Conservation (phyloP, 495 filamentous ascomycete genomes). For the Xylaria venustula region DNA sequence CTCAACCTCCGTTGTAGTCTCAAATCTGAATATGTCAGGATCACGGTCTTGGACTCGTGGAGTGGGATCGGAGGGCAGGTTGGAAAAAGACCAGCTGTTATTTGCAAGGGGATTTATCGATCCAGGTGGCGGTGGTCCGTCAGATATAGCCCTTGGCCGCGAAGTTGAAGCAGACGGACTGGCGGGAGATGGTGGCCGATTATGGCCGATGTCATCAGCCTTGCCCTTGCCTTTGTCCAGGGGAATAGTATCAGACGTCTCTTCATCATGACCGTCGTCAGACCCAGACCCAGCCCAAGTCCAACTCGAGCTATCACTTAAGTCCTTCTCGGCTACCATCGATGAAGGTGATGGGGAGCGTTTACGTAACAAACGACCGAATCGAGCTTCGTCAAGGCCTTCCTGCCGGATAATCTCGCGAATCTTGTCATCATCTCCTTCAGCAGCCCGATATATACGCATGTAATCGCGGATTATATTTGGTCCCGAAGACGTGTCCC, state of each 20-base stretch:
- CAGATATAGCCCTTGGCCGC: constrained; percentile 41
- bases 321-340: constrained; percentile 16
- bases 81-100: constrained; percentile 50
- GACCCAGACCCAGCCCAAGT: constrained; percentile 30
- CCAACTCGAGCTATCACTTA: constrained; percentile 31
- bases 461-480: constrained; percentile 45
- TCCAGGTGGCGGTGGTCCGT: constrained; percentile 39
- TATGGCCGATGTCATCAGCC: constrained; percentile 7
- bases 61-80: constrained; percentile 21
- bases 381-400: constrained; percentile 24
- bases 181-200: not conserved
- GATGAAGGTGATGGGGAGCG: constrained; percentile 17
- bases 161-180: constrained; percentile 9
- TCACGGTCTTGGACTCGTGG: not conserved
- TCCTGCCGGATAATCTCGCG: constrained; percentile 62
- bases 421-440: constrained; percentile 60
- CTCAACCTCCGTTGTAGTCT: not conserved
- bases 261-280: constrained; percentile 30
- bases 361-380: constrained; percentile 10
- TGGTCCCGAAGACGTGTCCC: not conserved
- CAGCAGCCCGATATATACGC: constrained; percentile 51
- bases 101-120: constrained; percentile 43
- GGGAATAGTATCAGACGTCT: constrained; percentile 8
- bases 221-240: constrained; percentile 40
- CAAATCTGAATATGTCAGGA: not conserved